phyloP scores from a whole-genome alignment of 2,329 filamentous ascomycete genomes.

The Monosporascus sp. region DNA sequence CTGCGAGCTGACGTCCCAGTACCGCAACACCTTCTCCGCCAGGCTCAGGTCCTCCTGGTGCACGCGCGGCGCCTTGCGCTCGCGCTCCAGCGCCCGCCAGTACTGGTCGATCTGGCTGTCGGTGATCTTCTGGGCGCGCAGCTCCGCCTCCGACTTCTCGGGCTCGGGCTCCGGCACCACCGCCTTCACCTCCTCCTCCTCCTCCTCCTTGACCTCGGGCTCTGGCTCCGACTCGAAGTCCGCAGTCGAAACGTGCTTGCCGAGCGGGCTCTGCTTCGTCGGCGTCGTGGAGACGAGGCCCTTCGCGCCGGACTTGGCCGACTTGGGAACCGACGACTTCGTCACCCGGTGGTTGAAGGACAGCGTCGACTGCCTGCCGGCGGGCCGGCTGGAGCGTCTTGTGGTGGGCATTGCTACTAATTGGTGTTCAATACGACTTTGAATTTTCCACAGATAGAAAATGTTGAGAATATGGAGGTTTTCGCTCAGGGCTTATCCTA shows the following conservation, averaged over 20 bases:
- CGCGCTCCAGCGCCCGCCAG: constrained; percentile 67
- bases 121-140: constrained; percentile 58
- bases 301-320: constrained; percentile 35
- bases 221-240: constrained; percentile 8
- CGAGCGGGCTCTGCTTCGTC: constrained; percentile 27
- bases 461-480: background rate
- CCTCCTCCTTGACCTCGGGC: constrained; percentile 15
- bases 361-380: constrained; percentile 48
- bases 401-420: constrained; percentile 39
- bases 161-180: constrained; percentile 11
- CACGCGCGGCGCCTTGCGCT: constrained; percentile 62
- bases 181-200: constrained; percentile 18
- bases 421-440: background rate
- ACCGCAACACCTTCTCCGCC: constrained; percentile 80
- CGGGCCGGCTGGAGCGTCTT: constrained; percentile 38
- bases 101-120: constrained; percentile 69
- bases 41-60: constrained; percentile 70
- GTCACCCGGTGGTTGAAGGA: constrained; percentile 54
- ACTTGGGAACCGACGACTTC: constrained; percentile 41
- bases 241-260: constrained; percentile 17
- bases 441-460: background rate
- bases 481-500: background rate
- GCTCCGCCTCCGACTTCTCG: constrained; percentile 46
- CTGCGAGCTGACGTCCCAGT: constrained; percentile 88
- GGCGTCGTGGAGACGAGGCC: constrained; percentile 28